Conservation (phyloP, 441 rosid species). For the Theobroma grandiflorum region DNA sequence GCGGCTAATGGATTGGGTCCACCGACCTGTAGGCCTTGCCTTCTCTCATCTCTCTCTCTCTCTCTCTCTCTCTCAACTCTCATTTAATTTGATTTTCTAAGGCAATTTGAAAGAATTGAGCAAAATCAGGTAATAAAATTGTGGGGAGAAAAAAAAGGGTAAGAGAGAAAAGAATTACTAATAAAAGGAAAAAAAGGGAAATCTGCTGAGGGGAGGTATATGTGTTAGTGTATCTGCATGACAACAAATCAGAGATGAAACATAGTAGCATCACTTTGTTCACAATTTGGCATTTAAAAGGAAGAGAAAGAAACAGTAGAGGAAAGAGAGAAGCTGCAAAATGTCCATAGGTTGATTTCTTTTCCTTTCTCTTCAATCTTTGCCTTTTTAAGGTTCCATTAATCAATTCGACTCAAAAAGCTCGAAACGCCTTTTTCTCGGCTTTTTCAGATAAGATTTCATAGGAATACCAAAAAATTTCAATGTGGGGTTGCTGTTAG, state of each 20-base stretch:
- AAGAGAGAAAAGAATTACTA: neutral
- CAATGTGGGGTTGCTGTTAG: neutral
- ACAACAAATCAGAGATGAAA: slow-evolving; percentile 51
- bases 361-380: slow-evolving; percentile 16
- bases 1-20: slow-evolving; percentile 64
- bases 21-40: slow-evolving; percentile 66
- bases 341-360: neutral
- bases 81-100: slow-evolving; percentile 15
- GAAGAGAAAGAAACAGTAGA: slow-evolving; percentile 16
- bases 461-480: neutral
- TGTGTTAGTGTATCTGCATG: slow-evolving; percentile 59
- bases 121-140: slow-evolving; percentile 26
- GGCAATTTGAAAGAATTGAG: slow-evolving; percentile 23
- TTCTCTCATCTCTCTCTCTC: slow-evolving; percentile 29
- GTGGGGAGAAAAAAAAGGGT: neutral
- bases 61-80: slow-evolving; percentile 22
- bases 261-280: slow-evolving; percentile 39
- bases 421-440: slow-evolving; percentile 27
- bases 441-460: slow-evolving; percentile 40
- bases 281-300: slow-evolving; percentile 42
- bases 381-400: neutral
- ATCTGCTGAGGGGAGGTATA: slow-evolving; percentile 33
- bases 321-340: slow-evolving; percentile 5
- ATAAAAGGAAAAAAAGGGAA: neutral
- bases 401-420: slow-evolving; percentile 9